Evolutionary conservation across 2,329 filamentous ascomycete genomes (phyloP), one percentile per base, ranked within the genome.

Genomic region (Didymosphaeria variabile): DNA sequence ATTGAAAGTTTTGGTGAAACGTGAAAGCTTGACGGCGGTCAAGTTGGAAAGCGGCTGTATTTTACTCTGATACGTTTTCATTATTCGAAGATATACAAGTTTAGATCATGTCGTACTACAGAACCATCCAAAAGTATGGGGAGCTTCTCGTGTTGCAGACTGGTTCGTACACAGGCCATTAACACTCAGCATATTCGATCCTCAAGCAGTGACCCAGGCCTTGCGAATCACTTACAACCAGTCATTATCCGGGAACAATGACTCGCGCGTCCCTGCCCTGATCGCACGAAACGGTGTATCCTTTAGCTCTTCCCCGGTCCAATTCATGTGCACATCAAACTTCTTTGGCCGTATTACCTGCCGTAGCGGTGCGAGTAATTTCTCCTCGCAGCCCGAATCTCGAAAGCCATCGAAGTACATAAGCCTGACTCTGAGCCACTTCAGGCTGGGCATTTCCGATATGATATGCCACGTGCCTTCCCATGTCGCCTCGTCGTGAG

Each of bases 261-360:
- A 32, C 38, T 42, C 32, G n/a, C 19, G 15, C 26, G 21, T 51
- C 29, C 34, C 32, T 36, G 64, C 64, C 50, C 66, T 59, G 23
- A 67, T 55, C 47, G 65, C 44, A 40, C 50, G 54, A 46, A 86
- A 85, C 55, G 68, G 68, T 32, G 65, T 65, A 36, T 54, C 65
- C 12, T 17, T 38, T 36, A 64, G 31, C 23, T 66, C 65, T 6
- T 63, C 58, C 3, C 66, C 66, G 8, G 45, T 15, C 68, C 68
- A 71, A 45, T 57, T 64, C 19, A 69, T 59, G 59, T 64, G 57
- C 5, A 71, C 63, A 38, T 66, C 62, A 40, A 69, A 71, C 21
- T 44, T 53, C 47, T 52, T 55, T 12, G 63, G 60, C 40, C 32
- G 54, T 34, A 55, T 68, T 7, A 69, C 63, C 38, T 62, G 54